Percentiles rank a stretch among this genome's conserved stretches.
Evolutionary conservation across 2,329 filamentous ascomycete genomes (phyloP).

Genomic region (Nannizziopsis barbatae): DNA sequence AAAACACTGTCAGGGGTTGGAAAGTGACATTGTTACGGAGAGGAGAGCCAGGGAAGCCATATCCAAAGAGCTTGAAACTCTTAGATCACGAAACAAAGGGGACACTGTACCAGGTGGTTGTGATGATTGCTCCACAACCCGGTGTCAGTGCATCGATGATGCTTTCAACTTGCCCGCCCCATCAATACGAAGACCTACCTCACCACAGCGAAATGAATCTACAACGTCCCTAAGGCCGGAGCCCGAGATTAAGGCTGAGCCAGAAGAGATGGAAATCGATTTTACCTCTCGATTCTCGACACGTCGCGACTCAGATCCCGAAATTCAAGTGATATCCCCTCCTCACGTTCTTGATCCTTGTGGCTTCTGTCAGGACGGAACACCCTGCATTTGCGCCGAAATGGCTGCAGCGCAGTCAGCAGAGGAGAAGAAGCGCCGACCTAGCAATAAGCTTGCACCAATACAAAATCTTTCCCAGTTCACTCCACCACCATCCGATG

Average conservation of each 20-base stretch:
- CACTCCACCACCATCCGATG: conserved; percentile 44
- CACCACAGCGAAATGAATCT: conserved; percentile 22
- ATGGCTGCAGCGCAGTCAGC: conserved; percentile 37
- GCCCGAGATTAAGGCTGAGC: conserved; percentile 36
- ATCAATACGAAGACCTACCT: conserved; percentile 31
- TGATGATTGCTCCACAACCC: conserved; percentile 52
- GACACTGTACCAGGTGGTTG: conserved; percentile 46
- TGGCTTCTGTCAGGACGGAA: conserved; percentile 73
- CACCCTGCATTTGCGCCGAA: conserved; percentile 72
- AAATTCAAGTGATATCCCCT: conserved; percentile 25
- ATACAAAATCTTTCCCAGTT: conserved; percentile 39
- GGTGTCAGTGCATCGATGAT: conserved; percentile 52
- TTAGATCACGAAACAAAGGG: conserved; percentile 9
- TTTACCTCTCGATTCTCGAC: conserved; percentile 57
- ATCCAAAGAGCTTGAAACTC: conserved; percentile 27
- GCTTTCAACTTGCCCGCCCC: conserved; percentile 39
- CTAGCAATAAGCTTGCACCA: conserved; percentile 34
- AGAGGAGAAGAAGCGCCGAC: conserved; percentile 36
- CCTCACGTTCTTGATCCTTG: conserved; percentile 54
- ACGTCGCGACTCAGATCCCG: conserved; percentile 27
- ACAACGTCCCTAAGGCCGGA: conserved; percentile 47
- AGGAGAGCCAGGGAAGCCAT: conserved; percentile 35
- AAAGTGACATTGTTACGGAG: conserved; percentile 47
- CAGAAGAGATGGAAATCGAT: conserved; percentile 55
- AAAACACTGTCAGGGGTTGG: conserved; percentile 49